Base-by-base conservation (phyloP, 2,329 filamentous ascomycete genomes). In the Aspergillus sp. region DNA sequence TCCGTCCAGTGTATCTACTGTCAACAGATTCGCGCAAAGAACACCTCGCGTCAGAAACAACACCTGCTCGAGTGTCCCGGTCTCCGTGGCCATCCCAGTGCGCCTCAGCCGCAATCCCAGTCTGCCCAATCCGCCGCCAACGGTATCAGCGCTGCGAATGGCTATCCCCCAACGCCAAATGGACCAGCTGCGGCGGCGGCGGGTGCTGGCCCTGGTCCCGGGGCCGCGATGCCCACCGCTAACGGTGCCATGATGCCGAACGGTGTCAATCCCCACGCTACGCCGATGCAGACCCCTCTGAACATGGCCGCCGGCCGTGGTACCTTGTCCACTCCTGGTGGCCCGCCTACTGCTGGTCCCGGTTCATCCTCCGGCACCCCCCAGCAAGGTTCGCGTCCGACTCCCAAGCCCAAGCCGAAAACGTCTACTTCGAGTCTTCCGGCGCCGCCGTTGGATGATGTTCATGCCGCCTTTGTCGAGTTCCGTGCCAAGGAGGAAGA, bases 1-100 rank as follows among this genome's bases (percentile, higher is more conserved):
- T 76, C 73, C 41, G 74, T 75, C 19, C 74, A 76, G 65, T 76
- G 74, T 61, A 75, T 76, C 63, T 76, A 76, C 58, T 76, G 74
- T 53, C 73, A 76, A 58, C 73, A 75, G 60, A 75, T 75, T 49
- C 70, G 74, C 52, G 74, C 74, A 60, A 76, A 76, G 66, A 76
- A 76, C 56, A 76, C 74, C 48, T 74, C 71, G 50, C 72, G 74
- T 52, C 74, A 76, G 64, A 76, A 76, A 59, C 71, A 75, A 57
- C 74, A 76, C 57, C 62, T 76, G 15, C 72, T 74, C 48, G 73
- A 75, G 57, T 76, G 74, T 55, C 73, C 72, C 44, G 72, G 71
- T 49, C 63, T 74, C 32, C 70, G 71, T 46, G 72, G 72, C 48
- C 71, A 74, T 54, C 63, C 67, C 47, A 70, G 70, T 55, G 65